Percentiles rank a stretch among this genome's conserved stretches.
Evolutionary conservation across 2,329 filamentous ascomycete genomes (phyloP).

Genomic region (Alternaria angustiovoidea): DNA sequence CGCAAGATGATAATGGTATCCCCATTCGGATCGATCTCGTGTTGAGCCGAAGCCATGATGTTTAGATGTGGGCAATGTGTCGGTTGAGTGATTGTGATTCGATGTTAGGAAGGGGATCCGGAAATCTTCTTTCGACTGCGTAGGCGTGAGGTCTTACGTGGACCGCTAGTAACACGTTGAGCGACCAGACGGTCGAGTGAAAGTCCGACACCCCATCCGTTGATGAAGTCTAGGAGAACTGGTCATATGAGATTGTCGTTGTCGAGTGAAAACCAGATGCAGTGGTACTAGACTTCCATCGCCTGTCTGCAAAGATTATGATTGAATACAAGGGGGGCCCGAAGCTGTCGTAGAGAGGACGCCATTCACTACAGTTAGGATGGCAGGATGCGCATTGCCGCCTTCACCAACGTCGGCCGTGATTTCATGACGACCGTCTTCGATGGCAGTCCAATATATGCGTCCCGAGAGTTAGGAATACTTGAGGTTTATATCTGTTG

Average conservation of each 20-base stretch:
- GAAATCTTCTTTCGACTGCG: background rate
- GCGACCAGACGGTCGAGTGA: background rate
- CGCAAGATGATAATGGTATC: slow-evolving; percentile 15
- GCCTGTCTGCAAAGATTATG: background rate
- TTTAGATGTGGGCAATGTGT: background rate
- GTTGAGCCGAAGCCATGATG: background rate
- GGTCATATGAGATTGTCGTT: background rate
- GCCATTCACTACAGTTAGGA: background rate
- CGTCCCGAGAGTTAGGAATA: background rate
- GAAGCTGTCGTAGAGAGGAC: background rate
- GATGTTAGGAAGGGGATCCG: background rate
- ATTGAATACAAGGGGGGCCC: too few relatives aligned
- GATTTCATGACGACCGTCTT: too few relatives aligned
- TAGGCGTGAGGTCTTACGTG: background rate
- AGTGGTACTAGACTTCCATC: background rate
- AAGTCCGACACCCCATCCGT: background rate
- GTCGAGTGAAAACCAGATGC: background rate
- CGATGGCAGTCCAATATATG: background rate
- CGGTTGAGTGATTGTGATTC: background rate
- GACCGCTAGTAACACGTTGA: background rate
- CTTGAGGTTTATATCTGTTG: too few relatives aligned
- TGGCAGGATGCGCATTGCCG: background rate
- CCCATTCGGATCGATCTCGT: slow-evolving; percentile 4
- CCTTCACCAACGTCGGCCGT: too few relatives aligned
- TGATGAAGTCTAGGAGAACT: background rate